Conservation (phyloP, 352 stramenopile genomes). For the Globisporangium camurandrum region DNA sequence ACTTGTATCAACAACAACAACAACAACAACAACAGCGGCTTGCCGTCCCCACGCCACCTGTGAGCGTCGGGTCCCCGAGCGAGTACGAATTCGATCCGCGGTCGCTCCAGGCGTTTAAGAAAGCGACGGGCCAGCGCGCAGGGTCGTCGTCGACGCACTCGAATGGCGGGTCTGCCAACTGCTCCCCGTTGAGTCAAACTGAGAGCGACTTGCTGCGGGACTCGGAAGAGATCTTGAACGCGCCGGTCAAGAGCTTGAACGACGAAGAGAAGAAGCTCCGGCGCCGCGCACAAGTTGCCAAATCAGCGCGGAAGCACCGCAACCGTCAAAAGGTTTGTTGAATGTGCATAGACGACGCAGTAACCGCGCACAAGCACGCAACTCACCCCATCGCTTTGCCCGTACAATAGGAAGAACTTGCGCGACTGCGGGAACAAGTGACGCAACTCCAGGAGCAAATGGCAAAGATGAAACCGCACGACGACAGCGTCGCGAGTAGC, state of each 20-base stretch:
- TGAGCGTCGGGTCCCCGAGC: slow-evolving; percentile 1
- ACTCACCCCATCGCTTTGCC: neutral
- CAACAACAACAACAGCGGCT: slow-evolving; percentile 15
- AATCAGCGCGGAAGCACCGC: slow-evolving; percentile 75
- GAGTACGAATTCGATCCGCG: slow-evolving; percentile 15
- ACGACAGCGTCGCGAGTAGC: slow-evolving; percentile 24
- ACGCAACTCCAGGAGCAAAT: slow-evolving; percentile 75
- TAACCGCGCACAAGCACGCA: neutral
- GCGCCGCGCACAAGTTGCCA: slow-evolving; percentile 69
- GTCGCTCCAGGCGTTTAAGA: slow-evolving; percentile 16
- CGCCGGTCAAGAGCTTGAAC: slow-evolving; percentile 70
- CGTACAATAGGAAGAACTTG: slow-evolving; percentile 45
- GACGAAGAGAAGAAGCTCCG: slow-evolving; percentile 82
- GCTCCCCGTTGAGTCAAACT: slow-evolving; percentile 36
- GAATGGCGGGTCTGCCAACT: slow-evolving; percentile 26
- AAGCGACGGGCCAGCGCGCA: slow-evolving; percentile 5
- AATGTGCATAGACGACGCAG: neutral
- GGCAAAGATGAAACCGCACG: slow-evolving; percentile 49
- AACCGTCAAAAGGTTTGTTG: slow-evolving; percentile 55
- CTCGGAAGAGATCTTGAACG: slow-evolving; percentile 75
- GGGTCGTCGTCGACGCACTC: slow-evolving; percentile 15
- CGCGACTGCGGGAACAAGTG: slow-evolving; percentile 61
- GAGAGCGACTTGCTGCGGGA: slow-evolving; percentile 33
- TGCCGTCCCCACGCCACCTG: slow-evolving; percentile 8
- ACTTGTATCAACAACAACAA: slow-evolving; percentile 7